Evolutionary conservation across 352 stramenopile genomes (phyloP).

Genomic region (Globisporangium irregulare): DNA sequence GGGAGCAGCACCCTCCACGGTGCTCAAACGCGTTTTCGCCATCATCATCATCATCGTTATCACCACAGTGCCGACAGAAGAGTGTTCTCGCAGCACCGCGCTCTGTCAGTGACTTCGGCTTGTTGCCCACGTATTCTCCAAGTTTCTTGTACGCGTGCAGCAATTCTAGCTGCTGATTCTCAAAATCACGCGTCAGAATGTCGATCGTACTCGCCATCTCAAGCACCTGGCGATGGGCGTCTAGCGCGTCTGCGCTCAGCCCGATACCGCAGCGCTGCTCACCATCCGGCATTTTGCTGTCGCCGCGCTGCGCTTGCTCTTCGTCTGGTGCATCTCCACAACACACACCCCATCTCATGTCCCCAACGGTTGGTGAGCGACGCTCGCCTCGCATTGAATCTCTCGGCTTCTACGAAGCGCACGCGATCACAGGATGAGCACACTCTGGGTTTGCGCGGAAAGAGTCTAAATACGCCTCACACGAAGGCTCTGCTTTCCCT

Average conservation of each 20-base stretch:
- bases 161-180: slow-evolving; percentile 51
- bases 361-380: background rate
- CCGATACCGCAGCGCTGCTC: background rate
- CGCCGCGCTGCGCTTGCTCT: background rate
- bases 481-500: background rate
- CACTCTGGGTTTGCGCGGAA: background rate
- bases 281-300: background rate
- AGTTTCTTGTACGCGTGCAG: slow-evolving; percentile 51
- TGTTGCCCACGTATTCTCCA: slow-evolving; percentile 29
- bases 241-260: slow-evolving; percentile 28
- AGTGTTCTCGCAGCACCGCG: background rate
- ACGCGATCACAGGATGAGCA: background rate
- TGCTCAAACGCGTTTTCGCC: background rate
- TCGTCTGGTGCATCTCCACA: background rate
- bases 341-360: background rate
- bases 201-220: slow-evolving; percentile 64
- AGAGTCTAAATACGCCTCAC: background rate
- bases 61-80: background rate
- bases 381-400: background rate
- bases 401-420: background rate
- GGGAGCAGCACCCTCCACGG: slow-evolving; percentile 22
- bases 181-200: slow-evolving; percentile 57
- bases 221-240: slow-evolving; percentile 59
- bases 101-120: background rate
- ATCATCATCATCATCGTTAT: background rate